A percentile compares a stretch with the other conserved stretches of the same genome.
phyloP scores from a whole-genome alignment of 176 grass and related monocot species.

The Oryza rufipogon region DNA sequence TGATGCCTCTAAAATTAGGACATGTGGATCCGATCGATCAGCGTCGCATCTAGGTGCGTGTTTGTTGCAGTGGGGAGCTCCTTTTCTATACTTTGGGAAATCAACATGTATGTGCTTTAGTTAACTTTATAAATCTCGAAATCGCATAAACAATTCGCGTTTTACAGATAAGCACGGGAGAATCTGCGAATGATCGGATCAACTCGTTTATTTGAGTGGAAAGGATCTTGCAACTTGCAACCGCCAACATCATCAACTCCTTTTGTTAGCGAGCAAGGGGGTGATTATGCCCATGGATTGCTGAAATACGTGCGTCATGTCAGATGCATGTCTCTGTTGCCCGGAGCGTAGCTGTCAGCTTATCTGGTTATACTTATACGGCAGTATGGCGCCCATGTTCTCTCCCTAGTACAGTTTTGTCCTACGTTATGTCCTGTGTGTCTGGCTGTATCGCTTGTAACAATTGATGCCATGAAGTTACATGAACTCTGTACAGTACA shows the following conservation, averaged over 20 bases:
- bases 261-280: background rate
- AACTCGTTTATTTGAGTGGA: too few species aligned
- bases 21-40: background rate
- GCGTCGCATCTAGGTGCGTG: background rate
- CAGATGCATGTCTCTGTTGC: background rate
- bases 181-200: background rate
- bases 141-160: background rate
- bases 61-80: background rate
- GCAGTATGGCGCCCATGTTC: constrained; percentile 8
- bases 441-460: background rate
- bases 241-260: background rate
- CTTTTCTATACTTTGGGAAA: background rate
- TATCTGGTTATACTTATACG: background rate
- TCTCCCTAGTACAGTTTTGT: background rate
- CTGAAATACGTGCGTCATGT: constrained; percentile 5
- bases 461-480: background rate
- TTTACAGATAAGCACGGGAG: background rate
- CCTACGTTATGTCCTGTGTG: background rate
- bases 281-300: background rate
- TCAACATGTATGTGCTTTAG: background rate
- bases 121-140: background rate
- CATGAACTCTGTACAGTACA: background rate
- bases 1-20: background rate
- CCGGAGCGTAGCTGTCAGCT: background rate
- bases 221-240: background rate